Base-by-base conservation (phyloP, 2,329 filamentous ascomycete genomes). In the Cercospora janseana region DNA sequence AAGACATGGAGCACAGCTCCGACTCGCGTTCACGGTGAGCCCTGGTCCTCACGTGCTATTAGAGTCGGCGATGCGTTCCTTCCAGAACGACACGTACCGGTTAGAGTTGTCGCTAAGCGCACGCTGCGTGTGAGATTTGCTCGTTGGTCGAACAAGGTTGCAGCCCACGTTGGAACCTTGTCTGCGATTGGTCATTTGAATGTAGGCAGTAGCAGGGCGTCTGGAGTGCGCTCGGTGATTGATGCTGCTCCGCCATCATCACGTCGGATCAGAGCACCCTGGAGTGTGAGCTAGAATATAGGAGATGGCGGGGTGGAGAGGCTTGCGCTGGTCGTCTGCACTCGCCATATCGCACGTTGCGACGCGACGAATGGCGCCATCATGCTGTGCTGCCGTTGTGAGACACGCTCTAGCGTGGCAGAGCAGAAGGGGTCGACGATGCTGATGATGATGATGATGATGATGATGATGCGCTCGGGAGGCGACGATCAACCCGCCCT, bases 51-150 rank as follows among this genome's bases (percentile, higher is more conserved):
- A n/a, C 9, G 34, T 38, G 34, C 34, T n/a, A 12, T 38, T 21
- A 38, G 10, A 38, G 34, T n/a, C 23, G 20, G 34, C 34, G 34
- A 38, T 38, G 34, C 34, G 18, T 38, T 38, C 34, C 34, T 38
- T 23, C 18, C 18, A 38, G 34, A 38, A 21, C 10, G 15, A n/a
- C 13, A 38, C 34, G 34, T 38, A 23, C 16, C 34, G 20, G 20
- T 38, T 9, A 6, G 12, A 9, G 18, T 7, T 21, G 18, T 21
- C 20, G 34, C 34, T 18, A 23, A 9, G 20, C 8, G 18, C 16
- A 21, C 20, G 15, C 34, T n/a, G 24, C 20, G 15, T 38, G 7
- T 38, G 16, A 38, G 34, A 38, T 38, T 38, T 38, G 34, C 34
- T 23, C 23, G 18, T 38, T 23, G 18, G 20, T n/a, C 23, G 13